Percentiles rank a stretch among this genome's conserved stretches.
Conservation (phyloP, 106 monocot species). For the Dendrobium officinale region DNA sequence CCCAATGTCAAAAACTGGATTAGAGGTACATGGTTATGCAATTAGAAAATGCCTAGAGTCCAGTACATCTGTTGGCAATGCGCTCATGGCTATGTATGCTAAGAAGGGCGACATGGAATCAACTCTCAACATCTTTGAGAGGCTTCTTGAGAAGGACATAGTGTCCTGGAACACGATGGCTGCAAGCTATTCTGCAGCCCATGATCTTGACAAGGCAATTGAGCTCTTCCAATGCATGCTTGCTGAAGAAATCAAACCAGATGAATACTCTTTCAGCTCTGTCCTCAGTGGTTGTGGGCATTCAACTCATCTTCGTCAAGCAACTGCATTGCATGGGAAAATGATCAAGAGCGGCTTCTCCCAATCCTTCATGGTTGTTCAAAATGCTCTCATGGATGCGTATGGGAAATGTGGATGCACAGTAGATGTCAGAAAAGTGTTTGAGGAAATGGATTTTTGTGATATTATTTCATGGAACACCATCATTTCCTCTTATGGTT, state of each 20-base stretch:
- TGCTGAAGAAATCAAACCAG: slow-evolving; percentile 36
- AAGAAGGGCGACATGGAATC: slow-evolving; percentile 27
- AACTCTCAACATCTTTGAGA: slow-evolving; percentile 38
- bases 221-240: slow-evolving; percentile 45
- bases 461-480: slow-evolving; percentile 80
- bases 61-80: slow-evolving; percentile 55
- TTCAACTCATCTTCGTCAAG: slow-evolving; percentile 43
- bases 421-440: slow-evolving; percentile 43
- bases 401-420: slow-evolving; percentile 72
- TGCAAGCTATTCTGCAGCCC: slow-evolving; percentile 21
- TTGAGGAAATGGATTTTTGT: slow-evolving; percentile 42
- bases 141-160: slow-evolving; percentile 39
- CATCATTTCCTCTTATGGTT: slow-evolving; percentile 60
- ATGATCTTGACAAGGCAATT: slow-evolving; percentile 39
- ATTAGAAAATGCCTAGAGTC: slow-evolving; percentile 42
- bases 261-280: slow-evolving; percentile 60
- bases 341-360: slow-evolving; percentile 51
- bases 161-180: slow-evolving; percentile 75
- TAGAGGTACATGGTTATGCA: slow-evolving; percentile 80
- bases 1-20: slow-evolving; percentile 24
- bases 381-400: slow-evolving; percentile 63
- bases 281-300: slow-evolving; percentile 55
- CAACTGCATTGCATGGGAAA: slow-evolving; percentile 39
- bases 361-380: slow-evolving; percentile 31
- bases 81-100: slow-evolving; percentile 71